These are phyloP conservation scores for Onygena corvina DNA, from an alignment of 2,329 filamentous ascomycete species.

Conservation along the genomic window DNA sequence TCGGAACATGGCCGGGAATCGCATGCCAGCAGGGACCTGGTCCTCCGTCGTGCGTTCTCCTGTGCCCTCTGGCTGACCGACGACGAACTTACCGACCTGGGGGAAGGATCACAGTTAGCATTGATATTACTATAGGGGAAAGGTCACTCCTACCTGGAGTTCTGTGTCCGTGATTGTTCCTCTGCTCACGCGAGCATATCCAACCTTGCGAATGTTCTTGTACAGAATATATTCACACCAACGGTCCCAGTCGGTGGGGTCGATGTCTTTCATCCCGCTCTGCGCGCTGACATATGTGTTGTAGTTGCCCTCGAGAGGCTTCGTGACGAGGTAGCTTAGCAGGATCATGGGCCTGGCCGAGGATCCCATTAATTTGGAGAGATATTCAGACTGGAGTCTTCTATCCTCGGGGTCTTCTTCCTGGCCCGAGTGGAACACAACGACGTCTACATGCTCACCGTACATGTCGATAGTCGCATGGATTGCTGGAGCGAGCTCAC, in stretches of 20 bases:
- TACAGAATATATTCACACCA: conserved; percentile 99
- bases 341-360: conserved; percentile 70
- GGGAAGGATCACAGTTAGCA: conserved; percentile 14
- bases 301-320: conserved; percentile 85
- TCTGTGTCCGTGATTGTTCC: conserved; percentile 95
- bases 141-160: conserved; percentile 53
- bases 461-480: conserved; percentile 94
- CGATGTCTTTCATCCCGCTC: conserved; percentile 92
- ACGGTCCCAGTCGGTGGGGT: conserved; percentile 82
- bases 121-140: background rate
- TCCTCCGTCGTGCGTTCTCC: conserved; percentile 57
- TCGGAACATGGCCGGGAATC: conserved; percentile 75
- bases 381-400: conserved; percentile 71
- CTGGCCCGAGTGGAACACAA: conserved; percentile 97
- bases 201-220: conserved; percentile 72
- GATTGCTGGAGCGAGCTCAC: conserved; percentile 89
- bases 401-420: conserved; percentile 93
- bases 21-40: conserved; percentile 61
- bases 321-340: conserved; percentile 84
- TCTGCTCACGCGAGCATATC: conserved; percentile 79
- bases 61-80: conserved; percentile 57
- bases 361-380: conserved; percentile 76
- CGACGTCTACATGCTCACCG: conserved; percentile 77
- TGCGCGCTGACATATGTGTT: conserved; percentile 80
- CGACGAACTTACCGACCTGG: conserved; percentile 76